Base-by-base conservation (phyloP, 306 rosid genomes). In the Bauhinia variegata region DNA sequence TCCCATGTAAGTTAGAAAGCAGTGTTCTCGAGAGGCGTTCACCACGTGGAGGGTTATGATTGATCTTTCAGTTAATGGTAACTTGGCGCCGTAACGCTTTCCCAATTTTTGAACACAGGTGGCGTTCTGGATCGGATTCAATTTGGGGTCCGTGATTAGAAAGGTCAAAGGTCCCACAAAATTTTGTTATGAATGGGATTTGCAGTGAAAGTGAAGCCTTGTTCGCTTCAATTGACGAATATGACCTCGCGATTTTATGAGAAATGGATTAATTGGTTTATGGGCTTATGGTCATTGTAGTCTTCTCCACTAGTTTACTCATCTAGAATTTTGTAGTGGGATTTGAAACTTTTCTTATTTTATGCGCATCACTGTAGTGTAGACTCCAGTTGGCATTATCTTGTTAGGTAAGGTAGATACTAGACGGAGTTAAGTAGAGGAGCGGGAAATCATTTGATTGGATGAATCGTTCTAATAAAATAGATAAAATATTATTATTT, bases 1-100 rank as follows among this genome's bases (percentile, higher is more conserved):
- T 84, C 91, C 86, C 82, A 80, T 87, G 90, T 65, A 79, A 72
- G 85, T 72, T 12, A 68, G n/a, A n/a, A n/a, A n/a, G n/a, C n/a
- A n/a, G n/a, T n/a, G n/a, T n/a, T 83, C 68, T 63, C 11, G 68
- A 61, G 63, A 60, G 39, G 69, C 3, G 68, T 11, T 16, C 2
- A 72, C 63, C 85, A 80, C 85, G 89, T 82, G 92, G 73, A 3
- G 2, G 0, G 0, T 0, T 4, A 0, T n/a, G 1, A 86, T 79
- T 65, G 80, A 67, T 30, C 43, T 78, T 74, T 78, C 28, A 7
- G 70, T 47, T 17, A 31, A 61, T 65, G 42, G 71, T 52, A 48
- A 14, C 55, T 78, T 78, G 78, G 78, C 82, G 83, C 89, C 70
- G 82, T 78, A 83, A 80, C 67, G 54, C 72, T 62, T 50, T 54